Evolutionary conservation across 805 yeast genomes (phyloP).

Genomic region (Lipomyces spencermartinsiae): DNA sequence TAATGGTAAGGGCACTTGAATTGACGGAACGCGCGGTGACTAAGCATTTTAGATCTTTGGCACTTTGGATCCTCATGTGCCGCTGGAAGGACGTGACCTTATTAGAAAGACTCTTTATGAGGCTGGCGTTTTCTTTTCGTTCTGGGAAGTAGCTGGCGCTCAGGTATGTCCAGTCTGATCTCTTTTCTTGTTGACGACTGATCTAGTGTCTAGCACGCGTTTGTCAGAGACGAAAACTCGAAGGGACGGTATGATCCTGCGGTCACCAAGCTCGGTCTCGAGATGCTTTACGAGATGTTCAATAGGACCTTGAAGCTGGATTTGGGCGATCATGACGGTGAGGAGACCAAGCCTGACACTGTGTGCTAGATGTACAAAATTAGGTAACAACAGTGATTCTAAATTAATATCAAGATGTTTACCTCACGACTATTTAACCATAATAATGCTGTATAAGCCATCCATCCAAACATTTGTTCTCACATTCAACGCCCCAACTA

Average conservation of each 20-base stretch:
- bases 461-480: not conserved
- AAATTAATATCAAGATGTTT: not conserved
- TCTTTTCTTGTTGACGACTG: not conserved
- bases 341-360: constrained; percentile 59
- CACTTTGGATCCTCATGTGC: constrained; percentile 79
- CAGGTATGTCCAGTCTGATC: constrained; percentile 25
- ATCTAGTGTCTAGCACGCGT: constrained; percentile 65
- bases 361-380: constrained; percentile 56
- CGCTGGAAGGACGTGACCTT: constrained; percentile 75
- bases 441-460: not conserved
- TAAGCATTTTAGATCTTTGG: constrained; percentile 60
- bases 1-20: constrained; percentile 47
- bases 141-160: constrained; percentile 77
- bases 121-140: constrained; percentile 66
- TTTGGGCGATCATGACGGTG: constrained; percentile 67
- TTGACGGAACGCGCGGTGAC: not conserved
- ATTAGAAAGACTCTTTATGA: constrained; percentile 67
- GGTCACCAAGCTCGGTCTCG: constrained; percentile 68
- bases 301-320: constrained; percentile 70
- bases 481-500: not conserved
- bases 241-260: constrained; percentile 87
- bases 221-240: constrained; percentile 76
- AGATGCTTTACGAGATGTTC: constrained; percentile 72
- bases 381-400: too few relatives aligned
- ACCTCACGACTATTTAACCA: not conserved